Evolutionary conservation across 257 asterid species (phyloP).

Genomic region (Handroanthus guayacan): DNA sequence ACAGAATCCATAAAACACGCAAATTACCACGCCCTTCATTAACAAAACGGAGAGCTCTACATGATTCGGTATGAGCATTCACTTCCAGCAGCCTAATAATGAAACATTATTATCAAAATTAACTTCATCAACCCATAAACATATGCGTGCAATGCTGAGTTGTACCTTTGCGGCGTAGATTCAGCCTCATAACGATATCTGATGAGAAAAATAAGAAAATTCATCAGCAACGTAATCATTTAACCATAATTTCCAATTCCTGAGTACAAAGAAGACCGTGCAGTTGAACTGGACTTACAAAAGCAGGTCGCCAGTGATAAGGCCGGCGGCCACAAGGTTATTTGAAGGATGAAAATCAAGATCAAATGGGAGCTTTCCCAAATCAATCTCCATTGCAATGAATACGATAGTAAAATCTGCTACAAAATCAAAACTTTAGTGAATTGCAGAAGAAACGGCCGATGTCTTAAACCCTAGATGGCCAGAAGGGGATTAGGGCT

Average conservation of each 20-base stretch:
- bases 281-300: conserved; percentile 53
- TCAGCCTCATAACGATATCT: conserved; percentile 78
- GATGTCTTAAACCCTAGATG: conserved; percentile 32
- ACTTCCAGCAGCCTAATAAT: conserved; percentile 68
- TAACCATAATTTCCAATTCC: neutral
- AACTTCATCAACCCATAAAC: conserved; percentile 5
- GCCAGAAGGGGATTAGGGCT: conserved; percentile 1
- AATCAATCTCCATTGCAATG: conserved; percentile 65
- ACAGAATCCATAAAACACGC: neutral
- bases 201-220: conserved; percentile 4
- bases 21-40: conserved; percentile 82
- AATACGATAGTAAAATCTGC: neutral
- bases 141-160: neutral
- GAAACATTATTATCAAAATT: conserved; percentile 23
- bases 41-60: conserved; percentile 87
- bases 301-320: conserved; percentile 74
- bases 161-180: conserved; percentile 68
- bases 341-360: conserved; percentile 85
- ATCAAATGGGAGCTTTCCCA: conserved; percentile 76
- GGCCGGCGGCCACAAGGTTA: conserved; percentile 79
- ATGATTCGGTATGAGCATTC: conserved; percentile 83
- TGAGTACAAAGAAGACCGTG: neutral
- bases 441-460: neutral
- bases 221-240: neutral
- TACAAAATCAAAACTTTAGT: conserved; percentile 18